phyloP scores from a whole-genome alignment of 139 green algal genomes.

The Chloropicon primus region DNA sequence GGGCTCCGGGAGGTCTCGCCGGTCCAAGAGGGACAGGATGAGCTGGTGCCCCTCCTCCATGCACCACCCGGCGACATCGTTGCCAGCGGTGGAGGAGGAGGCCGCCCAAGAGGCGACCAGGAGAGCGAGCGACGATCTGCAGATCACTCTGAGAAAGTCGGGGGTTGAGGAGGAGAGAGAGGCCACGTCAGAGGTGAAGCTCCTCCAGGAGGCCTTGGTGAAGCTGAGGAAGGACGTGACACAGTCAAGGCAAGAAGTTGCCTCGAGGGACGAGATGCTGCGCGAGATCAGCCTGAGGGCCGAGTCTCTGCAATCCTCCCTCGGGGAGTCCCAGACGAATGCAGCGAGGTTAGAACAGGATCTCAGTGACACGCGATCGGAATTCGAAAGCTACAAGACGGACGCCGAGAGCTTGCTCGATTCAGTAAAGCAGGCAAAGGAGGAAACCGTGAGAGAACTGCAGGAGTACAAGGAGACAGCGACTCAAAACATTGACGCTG shows the following conservation, averaged over 20 bases:
- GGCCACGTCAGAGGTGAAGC: conserved; percentile 56
- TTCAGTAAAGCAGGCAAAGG: no score
- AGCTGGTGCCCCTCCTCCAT: background rate
- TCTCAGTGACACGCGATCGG: no score
- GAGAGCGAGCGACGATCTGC: background rate
- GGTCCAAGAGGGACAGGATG: background rate
- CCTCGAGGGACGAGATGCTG: conserved; percentile 9
- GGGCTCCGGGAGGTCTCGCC: background rate
- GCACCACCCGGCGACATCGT: no score
- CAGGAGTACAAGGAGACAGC: no score
- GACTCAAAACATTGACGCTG: no score
- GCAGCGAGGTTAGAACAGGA: no score
- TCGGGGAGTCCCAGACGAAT: no score
- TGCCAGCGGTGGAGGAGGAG: background rate
- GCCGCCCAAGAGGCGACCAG: no score
- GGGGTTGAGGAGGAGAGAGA: conserved; percentile 27
- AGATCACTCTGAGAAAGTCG: background rate
- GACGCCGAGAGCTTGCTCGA: no score
- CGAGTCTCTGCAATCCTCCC: no score
- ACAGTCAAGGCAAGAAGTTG: background rate
- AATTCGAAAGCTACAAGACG: no score
- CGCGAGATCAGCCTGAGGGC: conserved; percentile 24
- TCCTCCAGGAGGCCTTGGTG: conserved; percentile 31
- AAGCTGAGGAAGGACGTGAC: conserved; percentile 25
- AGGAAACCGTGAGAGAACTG: no score